Conservation (phyloP, 768 basidiomycete species). For the Tephrocybe sp. region DNA sequence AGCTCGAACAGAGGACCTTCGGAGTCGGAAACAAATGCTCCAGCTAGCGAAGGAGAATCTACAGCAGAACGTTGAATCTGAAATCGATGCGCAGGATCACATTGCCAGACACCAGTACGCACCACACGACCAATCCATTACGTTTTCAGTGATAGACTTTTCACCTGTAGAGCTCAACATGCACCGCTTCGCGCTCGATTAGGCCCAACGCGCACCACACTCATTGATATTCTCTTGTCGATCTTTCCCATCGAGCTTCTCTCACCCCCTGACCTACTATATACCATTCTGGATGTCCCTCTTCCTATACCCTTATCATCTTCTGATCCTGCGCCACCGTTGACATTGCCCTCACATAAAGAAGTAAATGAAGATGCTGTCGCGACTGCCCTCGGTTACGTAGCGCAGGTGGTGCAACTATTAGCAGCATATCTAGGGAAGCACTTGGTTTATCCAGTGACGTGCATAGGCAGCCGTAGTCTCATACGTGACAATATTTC, state of each 20-base stretch:
- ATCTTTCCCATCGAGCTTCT: constrained; percentile 91
- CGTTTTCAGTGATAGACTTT: constrained; percentile 12
- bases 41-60: constrained; percentile 38
- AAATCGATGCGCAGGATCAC: constrained; percentile 27
- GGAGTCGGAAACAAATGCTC: constrained; percentile 44
- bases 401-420: constrained; percentile 81
- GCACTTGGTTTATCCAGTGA: constrained; percentile 83
- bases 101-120: constrained; percentile 37
- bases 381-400: constrained; percentile 89
- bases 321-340: constrained; percentile 82
- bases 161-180: constrained; percentile 42
- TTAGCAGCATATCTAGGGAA: constrained; percentile 78
- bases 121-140: neutral
- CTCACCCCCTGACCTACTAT: constrained; percentile 83
- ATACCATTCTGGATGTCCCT: constrained; percentile 83
- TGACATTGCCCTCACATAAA: constrained; percentile 59
- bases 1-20: constrained; percentile 34
- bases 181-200: constrained; percentile 46
- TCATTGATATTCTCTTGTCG: constrained; percentile 66
- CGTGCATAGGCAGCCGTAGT: constrained; percentile 87
- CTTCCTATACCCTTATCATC: constrained; percentile 79
- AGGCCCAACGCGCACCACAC: constrained; percentile 52
- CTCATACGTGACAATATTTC: constrained; percentile 91
- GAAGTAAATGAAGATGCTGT: constrained; percentile 82
- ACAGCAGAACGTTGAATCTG: constrained; percentile 24